Percentiles rank a stretch among this genome's conserved stretches.
phyloP scores from a whole-genome alignment of 2,329 filamentous ascomycete species.

The Colletotrichum tropicale region DNA sequence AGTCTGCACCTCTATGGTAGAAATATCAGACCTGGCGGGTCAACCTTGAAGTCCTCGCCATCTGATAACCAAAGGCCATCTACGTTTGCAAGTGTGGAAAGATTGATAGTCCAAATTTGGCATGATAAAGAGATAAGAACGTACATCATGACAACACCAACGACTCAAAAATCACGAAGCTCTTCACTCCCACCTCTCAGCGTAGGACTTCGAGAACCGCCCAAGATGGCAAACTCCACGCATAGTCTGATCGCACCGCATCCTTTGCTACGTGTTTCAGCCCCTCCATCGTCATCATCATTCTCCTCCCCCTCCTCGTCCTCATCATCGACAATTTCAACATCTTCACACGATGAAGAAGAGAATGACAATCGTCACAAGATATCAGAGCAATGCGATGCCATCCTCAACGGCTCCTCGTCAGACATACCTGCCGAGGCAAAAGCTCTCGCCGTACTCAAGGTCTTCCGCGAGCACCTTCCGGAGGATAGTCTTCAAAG shows the following conservation, averaged over 20 bases:
- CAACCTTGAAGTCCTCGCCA: neutral
- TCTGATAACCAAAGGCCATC: neutral
- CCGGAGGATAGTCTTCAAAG: fast-evolving
- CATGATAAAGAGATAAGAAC: neutral
- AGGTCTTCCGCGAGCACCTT: neutral
- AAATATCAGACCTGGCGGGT: fast-evolving
- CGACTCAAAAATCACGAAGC: fast-evolving
- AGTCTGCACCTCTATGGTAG: neutral
- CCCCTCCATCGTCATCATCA: neutral
- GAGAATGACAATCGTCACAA: neutral
- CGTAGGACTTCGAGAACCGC: neutral
- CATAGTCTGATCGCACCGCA: neutral
- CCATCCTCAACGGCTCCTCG: neutral
- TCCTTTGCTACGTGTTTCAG: neutral
- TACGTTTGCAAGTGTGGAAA: neutral
- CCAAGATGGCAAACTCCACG: neutral
- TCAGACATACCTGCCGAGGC: neutral
- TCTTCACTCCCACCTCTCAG: fast-evolving
- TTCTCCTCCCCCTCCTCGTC: neutral
- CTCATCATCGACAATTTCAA: neutral
- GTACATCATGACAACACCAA: neutral
- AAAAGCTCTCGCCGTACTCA: neutral
- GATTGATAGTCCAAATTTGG: too few species aligned
- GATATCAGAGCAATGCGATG: neutral
- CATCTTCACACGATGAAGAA: neutral